phyloP scores from a whole-genome alignment of 371 early-diverging fungal species.

The Syncephalastrum contaminatum region DNA sequence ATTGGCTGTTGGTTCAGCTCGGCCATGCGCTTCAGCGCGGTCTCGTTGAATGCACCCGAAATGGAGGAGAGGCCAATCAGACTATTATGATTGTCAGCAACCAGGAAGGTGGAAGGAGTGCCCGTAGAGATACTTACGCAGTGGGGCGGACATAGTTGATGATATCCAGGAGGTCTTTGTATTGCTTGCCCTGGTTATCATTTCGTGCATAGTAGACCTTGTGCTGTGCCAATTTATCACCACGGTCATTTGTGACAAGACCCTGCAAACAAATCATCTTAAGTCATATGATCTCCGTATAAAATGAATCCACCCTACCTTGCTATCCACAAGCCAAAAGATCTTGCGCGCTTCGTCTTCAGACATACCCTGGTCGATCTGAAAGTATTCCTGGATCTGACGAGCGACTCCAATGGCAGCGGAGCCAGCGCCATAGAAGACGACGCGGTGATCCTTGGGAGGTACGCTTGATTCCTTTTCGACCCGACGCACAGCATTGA shows the following conservation, averaged over 20 bases:
- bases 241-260: conserved; percentile 78
- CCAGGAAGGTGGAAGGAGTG: neutral
- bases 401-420: conserved; percentile 91
- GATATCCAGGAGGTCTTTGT: conserved; percentile 64
- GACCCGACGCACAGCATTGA: conserved; percentile 78
- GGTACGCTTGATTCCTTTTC: conserved; percentile 49
- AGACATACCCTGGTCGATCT: conserved; percentile 59
- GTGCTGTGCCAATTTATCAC: conserved; percentile 82
- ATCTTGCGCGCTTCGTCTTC: conserved; percentile 72
- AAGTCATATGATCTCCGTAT: neutral
- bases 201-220: conserved; percentile 79
- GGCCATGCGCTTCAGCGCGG: conserved; percentile 66
- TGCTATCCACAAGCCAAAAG: conserved; percentile 90
- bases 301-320: conserved; percentile 22
- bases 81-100: conserved; percentile 14
- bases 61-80: conserved; percentile 85
- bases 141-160: conserved; percentile 75
- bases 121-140: conserved; percentile 30
- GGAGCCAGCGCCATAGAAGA: conserved; percentile 88
- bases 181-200: conserved; percentile 77
- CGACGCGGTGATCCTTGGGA: conserved; percentile 74
- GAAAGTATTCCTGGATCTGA: conserved; percentile 79
- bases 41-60: conserved; percentile 67
- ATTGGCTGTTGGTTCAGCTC: conserved; percentile 79
- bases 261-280: conserved; percentile 35